These are phyloP conservation scores for Triticum urartu DNA, from an alignment of 176 grass and related monocot genomes.

Conservation along the genomic window DNA sequence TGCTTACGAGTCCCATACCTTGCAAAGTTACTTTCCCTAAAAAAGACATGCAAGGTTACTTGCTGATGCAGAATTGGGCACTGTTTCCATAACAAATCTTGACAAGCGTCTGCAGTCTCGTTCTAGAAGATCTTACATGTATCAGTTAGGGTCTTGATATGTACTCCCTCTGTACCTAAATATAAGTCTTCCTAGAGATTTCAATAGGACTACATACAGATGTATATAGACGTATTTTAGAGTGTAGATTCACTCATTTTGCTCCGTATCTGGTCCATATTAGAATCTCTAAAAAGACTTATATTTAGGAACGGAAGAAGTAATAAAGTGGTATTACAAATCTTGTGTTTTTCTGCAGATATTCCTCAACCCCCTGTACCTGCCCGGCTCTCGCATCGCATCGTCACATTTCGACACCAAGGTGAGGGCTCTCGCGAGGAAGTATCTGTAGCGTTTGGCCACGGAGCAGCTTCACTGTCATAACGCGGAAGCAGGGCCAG, in stretches of 20 bases:
- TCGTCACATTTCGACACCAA: constrained; percentile 94
- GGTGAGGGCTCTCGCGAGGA: constrained; percentile 83
- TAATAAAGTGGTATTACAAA: neutral
- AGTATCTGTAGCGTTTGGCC: constrained; percentile 49
- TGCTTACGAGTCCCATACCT: neutral
- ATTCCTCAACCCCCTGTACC: constrained; percentile 76
- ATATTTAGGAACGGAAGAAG: no score
- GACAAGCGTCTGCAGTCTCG: neutral
- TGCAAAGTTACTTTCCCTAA: neutral
- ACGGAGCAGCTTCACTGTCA: neutral
- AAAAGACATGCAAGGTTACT: constrained; percentile 2
- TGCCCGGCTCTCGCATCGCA: constrained; percentile 78
- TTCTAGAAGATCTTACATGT: constrained; percentile 21
- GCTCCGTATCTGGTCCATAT: no score
- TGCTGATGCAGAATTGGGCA: neutral
- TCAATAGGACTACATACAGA: no score
- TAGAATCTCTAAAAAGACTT: no score
- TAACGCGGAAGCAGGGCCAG: neutral
- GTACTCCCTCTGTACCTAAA: no score
- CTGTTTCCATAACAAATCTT: neutral
- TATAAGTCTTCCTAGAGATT: no score
- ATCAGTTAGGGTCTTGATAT: neutral
- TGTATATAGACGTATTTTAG: no score
- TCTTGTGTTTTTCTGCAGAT: constrained; percentile 44
- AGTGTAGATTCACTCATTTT: no score